Conservation (phyloP, 139 green algal genomes). For the Chlamydomonas sp. region DNA sequence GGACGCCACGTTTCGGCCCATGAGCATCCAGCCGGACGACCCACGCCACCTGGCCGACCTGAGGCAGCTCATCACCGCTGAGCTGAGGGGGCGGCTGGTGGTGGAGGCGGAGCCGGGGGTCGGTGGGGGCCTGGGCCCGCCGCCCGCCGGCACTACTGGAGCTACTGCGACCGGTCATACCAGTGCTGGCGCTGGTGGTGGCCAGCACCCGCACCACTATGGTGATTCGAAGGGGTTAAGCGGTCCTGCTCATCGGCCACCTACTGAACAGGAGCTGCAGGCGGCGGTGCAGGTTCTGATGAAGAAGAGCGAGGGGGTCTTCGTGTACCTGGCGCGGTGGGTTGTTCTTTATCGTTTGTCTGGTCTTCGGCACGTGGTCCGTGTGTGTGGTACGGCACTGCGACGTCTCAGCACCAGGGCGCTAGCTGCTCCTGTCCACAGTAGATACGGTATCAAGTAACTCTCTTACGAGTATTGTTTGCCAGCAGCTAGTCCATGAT, state of each 20-base stretch:
- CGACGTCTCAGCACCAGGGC: no score
- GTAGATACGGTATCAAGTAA: background rate
- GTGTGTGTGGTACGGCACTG: no score
- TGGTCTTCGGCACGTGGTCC: no score
- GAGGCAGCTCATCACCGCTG: background rate
- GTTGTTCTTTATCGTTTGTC: background rate
- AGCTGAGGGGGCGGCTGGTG: background rate
- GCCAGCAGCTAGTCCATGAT: background rate
- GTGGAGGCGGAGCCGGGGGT: background rate
- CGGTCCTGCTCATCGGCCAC: no score
- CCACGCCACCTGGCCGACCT: conserved; percentile 3
- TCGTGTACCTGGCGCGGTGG: conserved; percentile 12
- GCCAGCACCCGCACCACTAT: no score
- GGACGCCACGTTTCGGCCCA: background rate
- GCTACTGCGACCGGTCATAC: no score
- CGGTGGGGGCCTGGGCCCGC: background rate
- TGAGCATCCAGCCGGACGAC: background rate
- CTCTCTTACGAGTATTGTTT: background rate
- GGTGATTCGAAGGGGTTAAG: no score
- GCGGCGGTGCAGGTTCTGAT: conserved; percentile 1
- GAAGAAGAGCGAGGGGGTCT: background rate
- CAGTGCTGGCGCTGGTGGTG: no score
- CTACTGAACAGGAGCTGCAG: background rate
- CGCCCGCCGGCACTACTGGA: no score
- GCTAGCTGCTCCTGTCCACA: no score